Evolutionary conservation across 2,329 filamentous ascomycete species (phyloP).

Genomic region (Pseudocercospora eumusae): DNA sequence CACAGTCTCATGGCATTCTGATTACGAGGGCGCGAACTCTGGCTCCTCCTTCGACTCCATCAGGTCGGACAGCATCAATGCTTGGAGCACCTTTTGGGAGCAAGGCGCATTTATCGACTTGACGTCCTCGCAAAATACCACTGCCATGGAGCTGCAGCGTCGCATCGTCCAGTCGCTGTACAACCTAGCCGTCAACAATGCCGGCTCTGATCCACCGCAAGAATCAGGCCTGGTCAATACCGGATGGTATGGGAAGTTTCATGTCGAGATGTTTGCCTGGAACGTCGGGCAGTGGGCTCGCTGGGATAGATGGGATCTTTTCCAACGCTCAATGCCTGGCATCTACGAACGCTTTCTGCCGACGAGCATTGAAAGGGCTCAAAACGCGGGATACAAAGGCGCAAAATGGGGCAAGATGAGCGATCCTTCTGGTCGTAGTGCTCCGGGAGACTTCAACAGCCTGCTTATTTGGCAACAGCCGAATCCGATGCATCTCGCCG

Average conservation of each 20-base stretch:
- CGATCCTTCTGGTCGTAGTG: background rate
- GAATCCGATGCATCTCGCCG: slow-evolving; percentile 3
- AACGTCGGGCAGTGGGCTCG: slow-evolving; percentile 47
- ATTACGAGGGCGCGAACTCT: too few relatives aligned
- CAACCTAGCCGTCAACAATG: background rate
- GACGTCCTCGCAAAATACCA: background rate
- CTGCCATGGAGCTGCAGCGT: background rate
- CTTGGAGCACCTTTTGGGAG: background rate
- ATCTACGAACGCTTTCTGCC: background rate
- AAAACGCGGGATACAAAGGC: background rate
- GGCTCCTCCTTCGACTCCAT: background rate
- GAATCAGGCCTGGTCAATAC: slow-evolving; percentile 9
- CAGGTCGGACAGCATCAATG: background rate
- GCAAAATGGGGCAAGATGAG: background rate
- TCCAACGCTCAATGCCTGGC: slow-evolving; percentile 14
- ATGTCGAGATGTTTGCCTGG: slow-evolving; percentile 59
- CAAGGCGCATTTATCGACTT: background rate
- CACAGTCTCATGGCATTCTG: background rate
- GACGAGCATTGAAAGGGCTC: background rate
- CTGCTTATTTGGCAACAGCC: background rate
- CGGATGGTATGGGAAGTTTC: slow-evolving; percentile 59
- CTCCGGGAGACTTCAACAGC: background rate
- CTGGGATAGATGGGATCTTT: slow-evolving; percentile 41
- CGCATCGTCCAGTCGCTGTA: slow-evolving; percentile 3
- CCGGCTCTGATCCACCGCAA: slow-evolving; percentile 26